phyloP scores from a whole-genome alignment of 495 filamentous ascomycete species.

The Amniculicola lignicola region DNA sequence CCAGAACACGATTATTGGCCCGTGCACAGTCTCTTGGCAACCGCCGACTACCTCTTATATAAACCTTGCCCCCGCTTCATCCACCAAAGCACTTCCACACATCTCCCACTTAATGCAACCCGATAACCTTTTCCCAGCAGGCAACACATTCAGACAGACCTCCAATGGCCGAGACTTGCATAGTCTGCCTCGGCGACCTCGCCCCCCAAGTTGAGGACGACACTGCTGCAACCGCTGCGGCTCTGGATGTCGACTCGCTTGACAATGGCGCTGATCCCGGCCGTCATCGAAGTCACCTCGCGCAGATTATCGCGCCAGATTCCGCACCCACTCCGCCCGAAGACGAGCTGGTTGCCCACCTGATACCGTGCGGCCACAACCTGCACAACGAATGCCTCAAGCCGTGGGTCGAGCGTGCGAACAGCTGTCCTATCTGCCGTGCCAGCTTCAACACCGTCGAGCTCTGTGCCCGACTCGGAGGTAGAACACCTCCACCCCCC shows the following conservation, averaged over 20 bases:
- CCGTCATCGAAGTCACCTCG: conserved; percentile 17
- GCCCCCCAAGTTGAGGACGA: conserved; percentile 56
- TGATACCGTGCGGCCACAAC: conserved; percentile 77
- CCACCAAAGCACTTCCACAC: too few species aligned
- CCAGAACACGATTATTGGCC: too few species aligned
- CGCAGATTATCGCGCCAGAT: conserved; percentile 38
- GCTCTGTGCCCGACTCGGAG: conserved; percentile 70
- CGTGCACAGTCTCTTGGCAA: too few species aligned
- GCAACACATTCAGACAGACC: conserved; percentile 4
- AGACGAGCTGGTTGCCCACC: conserved; percentile 57
- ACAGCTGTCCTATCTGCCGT: conserved; percentile 96
- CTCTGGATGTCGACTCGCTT: conserved; percentile 32
- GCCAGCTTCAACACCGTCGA: conserved; percentile 85
- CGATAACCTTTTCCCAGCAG: too few species aligned
- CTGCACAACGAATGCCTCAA: conserved; percentile 87
- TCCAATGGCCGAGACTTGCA: conserved; percentile 86
- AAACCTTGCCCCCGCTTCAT: too few species aligned
- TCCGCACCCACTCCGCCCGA: conserved; percentile 43
- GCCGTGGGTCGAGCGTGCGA: conserved; percentile 92
- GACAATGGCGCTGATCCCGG: conserved; percentile 36
- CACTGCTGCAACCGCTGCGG: conserved; percentile 44
- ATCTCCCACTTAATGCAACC: too few species aligned
- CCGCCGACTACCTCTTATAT: too few species aligned
- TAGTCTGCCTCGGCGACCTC: conserved; percentile 92
- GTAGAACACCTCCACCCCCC: conserved; percentile 52